Conservation (phyloP, 2,329 filamentous ascomycete species). For the Dryadomyces sulphureus region DNA sequence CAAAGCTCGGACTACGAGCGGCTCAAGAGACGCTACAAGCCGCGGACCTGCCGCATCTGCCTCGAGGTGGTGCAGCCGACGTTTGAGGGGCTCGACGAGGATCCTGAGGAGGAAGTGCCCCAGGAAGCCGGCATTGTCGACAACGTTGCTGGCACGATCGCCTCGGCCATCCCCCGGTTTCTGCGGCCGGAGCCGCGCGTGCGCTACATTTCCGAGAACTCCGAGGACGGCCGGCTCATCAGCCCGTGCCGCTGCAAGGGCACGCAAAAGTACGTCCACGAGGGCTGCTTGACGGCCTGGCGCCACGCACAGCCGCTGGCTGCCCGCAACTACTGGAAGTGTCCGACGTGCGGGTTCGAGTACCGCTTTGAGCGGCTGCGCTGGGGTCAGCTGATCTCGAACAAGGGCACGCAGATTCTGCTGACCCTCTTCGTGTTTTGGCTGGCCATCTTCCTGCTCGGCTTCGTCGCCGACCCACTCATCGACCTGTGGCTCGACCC, state of each 20-base stretch:
- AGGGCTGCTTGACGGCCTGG: constrained; percentile 76
- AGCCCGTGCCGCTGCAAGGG: constrained; percentile 91
- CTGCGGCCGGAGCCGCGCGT: constrained; percentile 15
- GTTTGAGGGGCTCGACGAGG: constrained; percentile 16
- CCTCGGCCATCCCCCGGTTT: constrained; percentile 17
- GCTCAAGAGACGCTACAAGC: constrained; percentile 38
- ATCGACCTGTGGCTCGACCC: constrained; percentile 81
- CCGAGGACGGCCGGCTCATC: constrained; percentile 61
- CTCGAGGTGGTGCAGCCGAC: constrained; percentile 49
- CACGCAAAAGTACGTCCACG: constrained; percentile 84
- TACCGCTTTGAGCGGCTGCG: constrained; percentile 67
- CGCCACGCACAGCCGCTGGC: constrained; percentile 52
- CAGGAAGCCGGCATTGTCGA: neutral
- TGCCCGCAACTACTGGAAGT: constrained; percentile 67
- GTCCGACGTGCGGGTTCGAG: constrained; percentile 72
- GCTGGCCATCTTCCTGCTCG: constrained; percentile 62
- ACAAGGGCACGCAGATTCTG: constrained; percentile 47
- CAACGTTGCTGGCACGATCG: constrained; percentile 2
- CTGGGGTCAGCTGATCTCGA: constrained; percentile 57
- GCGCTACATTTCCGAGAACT: constrained; percentile 58
- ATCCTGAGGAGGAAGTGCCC: neutral
- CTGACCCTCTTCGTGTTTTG: constrained; percentile 62
- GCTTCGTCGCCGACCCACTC: constrained; percentile 86
- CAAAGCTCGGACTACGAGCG: neutral
- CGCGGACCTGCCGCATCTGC: constrained; percentile 79